These are phyloP conservation scores for Aspergillus incahuasiensis DNA, from an alignment of 495 filamentous ascomycete species.

Conservation along the genomic window DNA sequence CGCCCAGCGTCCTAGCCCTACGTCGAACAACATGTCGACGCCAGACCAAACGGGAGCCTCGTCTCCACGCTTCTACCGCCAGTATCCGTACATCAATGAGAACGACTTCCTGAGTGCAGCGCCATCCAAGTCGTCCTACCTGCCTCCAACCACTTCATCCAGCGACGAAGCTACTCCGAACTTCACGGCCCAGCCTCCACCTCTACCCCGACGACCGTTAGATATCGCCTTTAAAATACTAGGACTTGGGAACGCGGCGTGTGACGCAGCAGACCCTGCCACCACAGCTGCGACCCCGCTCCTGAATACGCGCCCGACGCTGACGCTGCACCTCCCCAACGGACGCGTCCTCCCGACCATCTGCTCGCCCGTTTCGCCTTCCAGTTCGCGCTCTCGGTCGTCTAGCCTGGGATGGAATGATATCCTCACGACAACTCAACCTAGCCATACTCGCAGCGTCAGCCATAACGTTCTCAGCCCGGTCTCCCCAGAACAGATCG, in stretches of 20 bases:
- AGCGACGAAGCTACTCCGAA: too few species aligned
- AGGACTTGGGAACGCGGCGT: neutral
- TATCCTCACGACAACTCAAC: neutral
- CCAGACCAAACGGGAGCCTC: neutral
- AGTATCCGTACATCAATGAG: neutral
- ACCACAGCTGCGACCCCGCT: neutral
- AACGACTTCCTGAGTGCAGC: neutral
- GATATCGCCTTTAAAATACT: neutral
- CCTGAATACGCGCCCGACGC: neutral
- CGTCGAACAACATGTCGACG: neutral
- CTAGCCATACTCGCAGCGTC: neutral
- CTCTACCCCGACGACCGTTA: neutral
- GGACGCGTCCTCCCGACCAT: neutral
- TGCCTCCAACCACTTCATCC: too few species aligned
- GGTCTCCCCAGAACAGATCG: neutral
- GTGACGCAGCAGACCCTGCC: neutral
- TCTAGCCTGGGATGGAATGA: neutral
- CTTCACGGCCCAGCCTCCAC: neutral
- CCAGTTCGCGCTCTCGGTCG: neutral
- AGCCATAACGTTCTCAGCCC: neutral
- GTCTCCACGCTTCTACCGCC: neutral
- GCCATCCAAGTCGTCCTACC: neutral
- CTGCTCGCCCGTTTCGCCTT: neutral
- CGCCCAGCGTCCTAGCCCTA: neutral
- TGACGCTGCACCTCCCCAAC: neutral